These are phyloP conservation scores for Chenopodium berlandieri DNA, from an alignment of 148 eudicot genomes.

Conservation along the genomic window DNA sequence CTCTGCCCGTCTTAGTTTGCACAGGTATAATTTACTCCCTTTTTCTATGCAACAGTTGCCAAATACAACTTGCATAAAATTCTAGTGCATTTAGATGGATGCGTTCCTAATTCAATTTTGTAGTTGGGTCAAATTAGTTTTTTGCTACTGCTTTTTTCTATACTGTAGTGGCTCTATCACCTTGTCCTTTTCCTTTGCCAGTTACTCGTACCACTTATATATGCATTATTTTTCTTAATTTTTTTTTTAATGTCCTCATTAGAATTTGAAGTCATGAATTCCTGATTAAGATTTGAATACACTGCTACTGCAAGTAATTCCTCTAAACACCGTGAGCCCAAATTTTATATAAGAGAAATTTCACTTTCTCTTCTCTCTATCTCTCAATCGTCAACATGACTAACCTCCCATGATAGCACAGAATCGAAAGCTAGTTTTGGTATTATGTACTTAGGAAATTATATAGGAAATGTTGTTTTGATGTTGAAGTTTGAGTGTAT, in stretches of 20 bases:
- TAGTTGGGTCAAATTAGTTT: neutral
- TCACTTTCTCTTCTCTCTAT: neutral
- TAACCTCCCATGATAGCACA: neutral
- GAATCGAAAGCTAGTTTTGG: neutral
- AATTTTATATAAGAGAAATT: too few species aligned
- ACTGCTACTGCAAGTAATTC: neutral
- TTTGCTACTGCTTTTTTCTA: neutral
- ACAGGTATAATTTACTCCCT: slow-evolving; percentile 33
- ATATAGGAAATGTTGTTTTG: neutral
- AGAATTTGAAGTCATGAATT: neutral
- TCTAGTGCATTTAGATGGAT: neutral
- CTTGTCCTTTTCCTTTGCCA: neutral
- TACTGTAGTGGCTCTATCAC: neutral
- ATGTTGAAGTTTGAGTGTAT: neutral
- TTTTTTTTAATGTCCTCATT: neutral
- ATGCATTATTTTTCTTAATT: neutral
- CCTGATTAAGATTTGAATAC: neutral
- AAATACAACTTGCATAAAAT: too few species aligned
- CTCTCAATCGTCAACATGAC: neutral
- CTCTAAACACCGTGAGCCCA: too few species aligned
- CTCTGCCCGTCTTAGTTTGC: slow-evolving; percentile 44
- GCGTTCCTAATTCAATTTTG: neutral
- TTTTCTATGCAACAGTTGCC: neutral
- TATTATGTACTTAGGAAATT: neutral
- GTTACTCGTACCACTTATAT: neutral